Conservation (phyloP, 495 filamentous ascomycete genomes). For the Cenococcum geophilum region DNA sequence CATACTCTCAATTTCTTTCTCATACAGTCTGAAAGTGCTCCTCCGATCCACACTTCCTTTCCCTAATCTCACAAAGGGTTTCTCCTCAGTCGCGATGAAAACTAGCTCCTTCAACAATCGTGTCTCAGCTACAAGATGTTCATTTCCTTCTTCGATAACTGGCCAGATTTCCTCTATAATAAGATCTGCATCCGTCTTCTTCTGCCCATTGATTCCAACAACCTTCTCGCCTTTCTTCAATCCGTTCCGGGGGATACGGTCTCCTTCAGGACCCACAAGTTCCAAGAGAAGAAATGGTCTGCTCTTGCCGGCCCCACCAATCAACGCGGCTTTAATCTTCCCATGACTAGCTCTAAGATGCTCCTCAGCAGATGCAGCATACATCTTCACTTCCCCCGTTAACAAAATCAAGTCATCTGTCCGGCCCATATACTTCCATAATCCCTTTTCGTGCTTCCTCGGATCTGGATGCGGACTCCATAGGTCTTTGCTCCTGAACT, state of each 20-base stretch:
- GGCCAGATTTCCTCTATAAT: neutral
- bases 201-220: too few relatives aligned
- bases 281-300: neutral
- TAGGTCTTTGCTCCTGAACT: neutral
- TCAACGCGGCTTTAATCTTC: neutral
- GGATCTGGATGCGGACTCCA: neutral
- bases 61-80: neutral
- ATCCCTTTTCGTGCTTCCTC: neutral
- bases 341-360: neutral
- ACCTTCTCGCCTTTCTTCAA: neutral
- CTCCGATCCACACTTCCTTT: neutral
- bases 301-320: neutral
- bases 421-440: neutral
- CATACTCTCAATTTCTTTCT: neutral
- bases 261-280: neutral
- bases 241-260: neutral
- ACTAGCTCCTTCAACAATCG: neutral
- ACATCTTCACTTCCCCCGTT: conserved; percentile 3
- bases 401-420: neutral
- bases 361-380: neutral
- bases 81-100: neutral
- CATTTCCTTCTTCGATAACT: neutral
- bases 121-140: neutral
- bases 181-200: too few relatives aligned
- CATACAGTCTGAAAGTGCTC: neutral